phyloP scores from a whole-genome alignment of 2,329 filamentous ascomycete species.

The Penicillium sumatraense region DNA sequence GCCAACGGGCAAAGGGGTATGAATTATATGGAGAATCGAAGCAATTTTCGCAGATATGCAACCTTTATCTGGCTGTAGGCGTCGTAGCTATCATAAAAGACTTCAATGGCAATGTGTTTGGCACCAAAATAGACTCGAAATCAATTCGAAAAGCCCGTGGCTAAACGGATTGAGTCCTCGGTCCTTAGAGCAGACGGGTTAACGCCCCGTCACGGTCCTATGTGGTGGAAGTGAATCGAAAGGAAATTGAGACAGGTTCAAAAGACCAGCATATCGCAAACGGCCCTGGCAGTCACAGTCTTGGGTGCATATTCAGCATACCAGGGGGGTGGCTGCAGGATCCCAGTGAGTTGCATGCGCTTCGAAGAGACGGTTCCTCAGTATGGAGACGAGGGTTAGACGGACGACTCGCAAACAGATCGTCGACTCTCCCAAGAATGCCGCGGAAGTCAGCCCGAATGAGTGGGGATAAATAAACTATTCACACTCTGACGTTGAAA shows the following conservation, averaged over 20 bases:
- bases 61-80: not conserved
- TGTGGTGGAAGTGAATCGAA: constrained; percentile 17
- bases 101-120: not conserved
- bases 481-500: not conserved
- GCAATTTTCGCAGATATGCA: not conserved
- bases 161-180: constrained; percentile 4
- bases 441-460: constrained; percentile 20
- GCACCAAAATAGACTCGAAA: not conserved
- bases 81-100: not conserved
- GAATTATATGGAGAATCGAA: not conserved
- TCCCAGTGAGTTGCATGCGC: constrained; percentile 30
- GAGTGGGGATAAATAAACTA: not conserved
- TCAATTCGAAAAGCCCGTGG: constrained; percentile 4
- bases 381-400: constrained; percentile 9
- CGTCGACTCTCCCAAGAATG: constrained; percentile 13
- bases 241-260: constrained; percentile 23
- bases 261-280: constrained; percentile 34
- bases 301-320: constrained; percentile 32
- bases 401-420: constrained; percentile 11
- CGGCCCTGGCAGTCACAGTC: constrained; percentile 25
- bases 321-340: constrained; percentile 33
- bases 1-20: not conserved
- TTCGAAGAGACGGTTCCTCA: constrained; percentile 17
- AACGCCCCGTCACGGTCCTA: constrained; percentile 19
- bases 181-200: constrained; percentile 23